Base-by-base conservation (phyloP, 2,329 filamentous ascomycete genomes). In the Sporothrix mexicana region DNA sequence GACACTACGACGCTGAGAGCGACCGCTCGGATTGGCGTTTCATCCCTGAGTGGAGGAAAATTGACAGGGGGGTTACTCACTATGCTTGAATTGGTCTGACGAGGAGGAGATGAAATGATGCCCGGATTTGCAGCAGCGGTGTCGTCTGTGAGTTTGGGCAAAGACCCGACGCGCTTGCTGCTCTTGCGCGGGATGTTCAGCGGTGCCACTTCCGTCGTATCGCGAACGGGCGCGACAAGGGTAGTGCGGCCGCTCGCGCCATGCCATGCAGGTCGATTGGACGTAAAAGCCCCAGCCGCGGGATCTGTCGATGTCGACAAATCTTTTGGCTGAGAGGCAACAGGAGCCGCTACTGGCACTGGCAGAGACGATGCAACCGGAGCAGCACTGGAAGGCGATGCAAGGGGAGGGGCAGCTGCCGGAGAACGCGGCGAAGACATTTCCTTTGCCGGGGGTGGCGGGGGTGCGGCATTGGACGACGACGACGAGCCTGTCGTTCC, bases 201-300 rank as follows among this genome's bases (percentile, higher is more conserved):
- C n/a, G 89, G 88, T 73, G 86, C 81, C 15, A 86, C 86, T 73
- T 84, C 82, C 57, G 82, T 83, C 49, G 88, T 88, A 78, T 93
- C 91, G 77, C 84, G 86, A 51, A 93, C 86, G 3, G 91, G 90
- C 61, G 86, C 85, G 47, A 92, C 86, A 72, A 93, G 84, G 49
- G 87, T 84, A 57, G 86, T 86, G 75, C 92, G 88, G 41, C 92
- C 92, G 79, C 90, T 93, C 51, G 90, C 89, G 20, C 92, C 92
- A 77, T 90, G 91, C 92, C 92, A 94, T 73, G 90, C 85, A 5
- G 90, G 88, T 25, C 85, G 84, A 69, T 78, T 83, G 36, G 81
- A 74, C 77, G 79, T 75, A 77, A 82, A 77, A 76, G 80, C 80
- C 25, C 78, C 76, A 1, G 78, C 82, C 13, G 78, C 83, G 75